Evolutionary conservation across 1,284 basidiomycete species (phyloP).

Genomic region (Nidula niveotomentosa): DNA sequence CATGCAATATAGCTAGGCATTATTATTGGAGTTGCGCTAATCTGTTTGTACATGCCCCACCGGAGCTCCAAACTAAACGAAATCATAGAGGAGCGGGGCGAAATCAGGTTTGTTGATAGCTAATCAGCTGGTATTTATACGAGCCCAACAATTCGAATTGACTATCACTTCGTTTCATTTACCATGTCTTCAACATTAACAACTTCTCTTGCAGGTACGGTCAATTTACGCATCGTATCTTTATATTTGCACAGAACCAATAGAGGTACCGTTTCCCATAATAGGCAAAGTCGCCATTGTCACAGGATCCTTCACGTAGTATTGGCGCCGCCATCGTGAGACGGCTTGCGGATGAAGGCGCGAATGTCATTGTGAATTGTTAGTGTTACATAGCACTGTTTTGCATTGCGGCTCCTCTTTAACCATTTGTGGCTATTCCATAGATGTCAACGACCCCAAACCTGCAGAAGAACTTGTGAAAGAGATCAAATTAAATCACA

Average conservation of each 20-base stretch:
- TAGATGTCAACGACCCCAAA: slow-evolving; percentile 24
- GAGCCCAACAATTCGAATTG: no score
- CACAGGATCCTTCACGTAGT: slow-evolving; percentile 50
- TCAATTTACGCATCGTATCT: neutral
- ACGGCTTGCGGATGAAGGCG: slow-evolving; percentile 44
- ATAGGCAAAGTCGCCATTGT: slow-evolving; percentile 34
- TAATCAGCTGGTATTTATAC: no score
- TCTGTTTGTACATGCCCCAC: no score
- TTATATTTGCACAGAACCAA: neutral
- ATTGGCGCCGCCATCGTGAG: slow-evolving; percentile 50
- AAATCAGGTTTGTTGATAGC: no score
- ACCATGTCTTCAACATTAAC: neutral
- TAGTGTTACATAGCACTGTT: neutral
- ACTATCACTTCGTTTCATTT: no score
- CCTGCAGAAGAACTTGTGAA: slow-evolving; percentile 38
- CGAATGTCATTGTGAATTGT: slow-evolving; percentile 50
- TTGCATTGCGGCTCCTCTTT: neutral
- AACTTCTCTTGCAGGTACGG: neutral
- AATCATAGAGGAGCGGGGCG: no score
- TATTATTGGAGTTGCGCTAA: no score
- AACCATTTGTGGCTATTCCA: neutral
- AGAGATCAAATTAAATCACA: slow-evolving; percentile 30
- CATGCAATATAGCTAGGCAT: no score
- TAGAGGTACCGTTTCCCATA: neutral
- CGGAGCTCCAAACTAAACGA: no score